These are phyloP conservation scores for Ascochyta lentis DNA, from an alignment of 2,329 filamentous ascomycete genomes.

Conservation along the genomic window DNA sequence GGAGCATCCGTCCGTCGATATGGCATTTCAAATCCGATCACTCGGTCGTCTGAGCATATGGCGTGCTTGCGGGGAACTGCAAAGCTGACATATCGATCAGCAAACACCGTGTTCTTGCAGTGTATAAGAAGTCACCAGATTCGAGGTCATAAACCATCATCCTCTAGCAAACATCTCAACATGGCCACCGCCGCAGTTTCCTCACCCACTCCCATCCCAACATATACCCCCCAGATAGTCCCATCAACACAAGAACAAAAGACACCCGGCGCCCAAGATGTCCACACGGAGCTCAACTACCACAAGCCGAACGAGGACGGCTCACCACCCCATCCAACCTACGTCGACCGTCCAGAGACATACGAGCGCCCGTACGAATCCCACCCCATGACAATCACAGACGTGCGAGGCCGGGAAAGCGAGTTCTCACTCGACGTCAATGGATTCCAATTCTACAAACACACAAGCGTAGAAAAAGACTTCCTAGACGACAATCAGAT, in stretches of 20 bases:
- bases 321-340: slow-evolving; percentile 38
- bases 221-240: slow-evolving; percentile 23
- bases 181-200: slow-evolving; percentile 41
- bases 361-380: slow-evolving; percentile 40
- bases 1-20: neutral
- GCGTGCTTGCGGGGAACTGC: slow-evolving; percentile 44
- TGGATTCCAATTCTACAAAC: slow-evolving; percentile 47
- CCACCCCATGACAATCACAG: slow-evolving; percentile 47
- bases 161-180: slow-evolving; percentile 1
- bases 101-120: neutral
- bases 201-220: slow-evolving; percentile 25
- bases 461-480: slow-evolving; percentile 42
- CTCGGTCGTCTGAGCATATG: slow-evolving; percentile 25
- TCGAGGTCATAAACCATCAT: neutral
- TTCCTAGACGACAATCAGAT: slow-evolving; percentile 47
- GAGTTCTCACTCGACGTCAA: slow-evolving; percentile 52
- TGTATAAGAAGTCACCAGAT: slow-evolving; percentile 7
- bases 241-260: slow-evolving; percentile 8
- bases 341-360: slow-evolving; percentile 41
- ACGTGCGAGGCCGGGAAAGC: slow-evolving; percentile 55
- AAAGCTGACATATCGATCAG: slow-evolving; percentile 33
- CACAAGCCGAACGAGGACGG: slow-evolving; percentile 40
- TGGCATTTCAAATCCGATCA: slow-evolving; percentile 30
- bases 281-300: slow-evolving; percentile 36
- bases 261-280: slow-evolving; percentile 26